Evolutionary conservation across 2,329 filamentous ascomycete genomes (phyloP).

Genomic region (Dactylella cylindrospora): DNA sequence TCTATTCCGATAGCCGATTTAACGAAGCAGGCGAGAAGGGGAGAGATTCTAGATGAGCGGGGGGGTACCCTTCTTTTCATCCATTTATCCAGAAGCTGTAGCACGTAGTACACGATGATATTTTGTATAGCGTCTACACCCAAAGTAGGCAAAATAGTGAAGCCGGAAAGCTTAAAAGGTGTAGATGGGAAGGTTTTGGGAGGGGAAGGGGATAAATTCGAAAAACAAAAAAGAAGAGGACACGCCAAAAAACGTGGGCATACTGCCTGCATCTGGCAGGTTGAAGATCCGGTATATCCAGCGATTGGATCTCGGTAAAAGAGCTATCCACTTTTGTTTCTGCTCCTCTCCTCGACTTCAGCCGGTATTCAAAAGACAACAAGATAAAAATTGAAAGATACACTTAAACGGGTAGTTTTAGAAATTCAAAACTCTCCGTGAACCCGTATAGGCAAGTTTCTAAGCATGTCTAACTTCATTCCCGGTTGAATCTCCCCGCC

Average conservation of each 20-base stretch:
- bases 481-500: conserved; percentile 31
- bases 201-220: conserved; percentile 26
- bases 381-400: conserved; percentile 10
- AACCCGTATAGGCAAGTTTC: conserved; percentile 5
- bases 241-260: conserved; percentile 40
- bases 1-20: conserved; percentile 41
- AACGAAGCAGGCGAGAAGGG: no score
- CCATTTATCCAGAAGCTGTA: conserved; percentile 31
- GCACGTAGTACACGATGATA: conserved; percentile 5
- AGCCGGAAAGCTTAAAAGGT: conserved; percentile 12
- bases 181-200: conserved; percentile 1
- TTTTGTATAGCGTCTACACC: conserved; percentile 10
- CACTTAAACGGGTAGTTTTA: not conserved
- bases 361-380: conserved; percentile 12
- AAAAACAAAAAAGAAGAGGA: conserved; percentile 7
- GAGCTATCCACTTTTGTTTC: no score
- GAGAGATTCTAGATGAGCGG: conserved; percentile 29
- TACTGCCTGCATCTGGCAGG: conserved; percentile 38
- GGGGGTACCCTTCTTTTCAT: conserved; percentile 29
- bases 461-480: not conserved
- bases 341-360: no score
- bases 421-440: no score
- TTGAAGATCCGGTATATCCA: conserved; percentile 23
- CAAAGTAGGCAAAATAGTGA: conserved; percentile 41
- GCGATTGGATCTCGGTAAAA: conserved; percentile 36